Evolutionary conservation across 169 alveolate species (phyloP), one percentile per base, ranked within the genome.

Genomic region (Plasmodium billcollinsi): DNA sequence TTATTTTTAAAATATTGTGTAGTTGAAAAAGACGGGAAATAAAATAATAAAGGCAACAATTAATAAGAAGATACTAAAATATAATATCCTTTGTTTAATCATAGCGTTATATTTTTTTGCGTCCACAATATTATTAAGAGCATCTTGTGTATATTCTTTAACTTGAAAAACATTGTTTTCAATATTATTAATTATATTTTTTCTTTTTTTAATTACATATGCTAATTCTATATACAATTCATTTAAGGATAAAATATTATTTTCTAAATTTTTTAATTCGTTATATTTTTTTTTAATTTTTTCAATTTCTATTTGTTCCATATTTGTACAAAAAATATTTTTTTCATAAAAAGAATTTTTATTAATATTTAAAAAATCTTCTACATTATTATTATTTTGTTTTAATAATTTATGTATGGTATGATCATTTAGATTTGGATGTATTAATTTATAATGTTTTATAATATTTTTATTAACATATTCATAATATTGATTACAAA

Each of bases 111-210:
- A 76, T 56, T 62, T 47, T 33, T 76, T 76, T 20, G 89, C 89
- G 7, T 65, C 74, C 1, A 63, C 24, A n/a, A 76, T 76, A 45
- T 76, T 76, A n/a, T 21, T 59, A 3, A 76, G 70, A 7, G 89
- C 89, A 29, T 76, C 89, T 7, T 76, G 66, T 15, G 89, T 76
- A 20, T 76, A 76, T 39, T 76, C 89, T 56, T 63, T 76, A n/a
- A 76, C 76, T 39, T 76, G 89, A 20, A 63, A 76, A 1, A 65
- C 76, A 50, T 76, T 65, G 49, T 33, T 76, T 65, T 76, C 89
- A 15, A 76, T 76, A 65, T 69, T 65, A 15, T 76, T 76, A 50
- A 76, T 76, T 3, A 63, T 24, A 39, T 76, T 76, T 39, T 65
- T 76, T 43, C 89, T 63, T 50, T 76, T 76, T 21, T 76, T 76